A percentile compares a stretch with the other conserved stretches of the same genome.
Evolutionary conservation across 805 yeast genomes (phyloP).

Genomic region (Ogataea henricii): DNA sequence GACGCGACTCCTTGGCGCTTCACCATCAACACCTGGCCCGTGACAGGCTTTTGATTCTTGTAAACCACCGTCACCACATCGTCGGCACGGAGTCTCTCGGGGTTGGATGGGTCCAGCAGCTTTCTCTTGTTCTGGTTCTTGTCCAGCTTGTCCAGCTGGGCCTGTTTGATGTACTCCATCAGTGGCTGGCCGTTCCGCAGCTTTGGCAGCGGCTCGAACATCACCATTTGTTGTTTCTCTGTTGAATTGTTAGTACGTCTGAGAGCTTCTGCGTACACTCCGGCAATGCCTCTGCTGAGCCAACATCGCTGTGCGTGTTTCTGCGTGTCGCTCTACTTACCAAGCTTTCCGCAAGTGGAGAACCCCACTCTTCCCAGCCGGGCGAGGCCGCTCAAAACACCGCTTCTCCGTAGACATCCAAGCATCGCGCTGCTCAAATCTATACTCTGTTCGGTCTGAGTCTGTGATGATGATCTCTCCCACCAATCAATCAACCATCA

Average conservation of each 20-base stretch:
- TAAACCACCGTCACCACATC: conserved; percentile 79
- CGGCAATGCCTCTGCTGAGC: too few relatives aligned
- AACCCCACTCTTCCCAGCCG: conserved; percentile 5
- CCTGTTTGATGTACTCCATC: conserved; percentile 48
- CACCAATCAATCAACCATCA: neutral
- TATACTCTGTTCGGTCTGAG: neutral
- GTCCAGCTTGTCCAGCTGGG: conserved; percentile 63
- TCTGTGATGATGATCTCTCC: neutral
- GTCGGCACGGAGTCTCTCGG: conserved; percentile 68
- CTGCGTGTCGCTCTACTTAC: too few relatives aligned
- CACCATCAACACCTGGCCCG: conserved; percentile 79
- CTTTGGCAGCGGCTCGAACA: conserved; percentile 52
- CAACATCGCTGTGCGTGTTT: too few relatives aligned
- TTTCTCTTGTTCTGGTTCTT: conserved; percentile 67
- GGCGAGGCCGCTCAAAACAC: neutral
- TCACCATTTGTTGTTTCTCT: conserved; percentile 31
- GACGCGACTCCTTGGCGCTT: conserved; percentile 73
- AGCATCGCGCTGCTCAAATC: conserved; percentile 3
- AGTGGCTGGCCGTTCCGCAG: conserved; percentile 49
- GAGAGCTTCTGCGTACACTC: too few relatives aligned
- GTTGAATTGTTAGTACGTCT: conserved; percentile 5
- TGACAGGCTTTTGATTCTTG: conserved; percentile 62
- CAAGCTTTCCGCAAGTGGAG: conserved; percentile 2
- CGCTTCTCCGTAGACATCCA: conserved; percentile 1
- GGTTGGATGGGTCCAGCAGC: conserved; percentile 47